Percentiles rank a stretch among this genome's conserved stretches.
These are phyloP conservation scores for Leccinum uliginosum DNA, from an alignment of 768 basidiomycete genomes.

Conservation along the genomic window DNA sequence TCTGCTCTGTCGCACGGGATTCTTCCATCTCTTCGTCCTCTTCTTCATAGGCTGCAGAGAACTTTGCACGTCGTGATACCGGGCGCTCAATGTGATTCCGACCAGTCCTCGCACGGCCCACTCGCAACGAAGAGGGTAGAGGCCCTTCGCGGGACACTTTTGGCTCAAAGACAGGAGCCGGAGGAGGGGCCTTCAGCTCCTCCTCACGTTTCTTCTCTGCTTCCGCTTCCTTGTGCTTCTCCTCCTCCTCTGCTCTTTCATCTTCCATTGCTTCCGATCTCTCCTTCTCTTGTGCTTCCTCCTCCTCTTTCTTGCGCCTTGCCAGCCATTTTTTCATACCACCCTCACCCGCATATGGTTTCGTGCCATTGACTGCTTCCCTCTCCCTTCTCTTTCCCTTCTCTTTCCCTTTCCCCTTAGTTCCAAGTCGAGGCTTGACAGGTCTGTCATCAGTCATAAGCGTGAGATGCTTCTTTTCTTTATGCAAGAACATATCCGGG, in stretches of 20 bases:
- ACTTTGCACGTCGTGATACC: slow-evolving; percentile 45
- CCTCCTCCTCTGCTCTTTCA: slow-evolving; percentile 29
- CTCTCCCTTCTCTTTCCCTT: slow-evolving; percentile 34
- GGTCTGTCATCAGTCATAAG: slow-evolving; percentile 61
- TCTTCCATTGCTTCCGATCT: slow-evolving; percentile 33
- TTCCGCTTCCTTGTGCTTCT: slow-evolving; percentile 17
- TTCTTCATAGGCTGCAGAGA: slow-evolving; percentile 61
- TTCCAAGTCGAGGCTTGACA: slow-evolving; percentile 45
- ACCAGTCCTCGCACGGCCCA: slow-evolving; percentile 54
- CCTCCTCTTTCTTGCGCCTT: slow-evolving; percentile 53
- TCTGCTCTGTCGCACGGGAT: slow-evolving; percentile 40
- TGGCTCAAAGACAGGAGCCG: slow-evolving; percentile 19
- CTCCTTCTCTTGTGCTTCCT: slow-evolving; percentile 39
- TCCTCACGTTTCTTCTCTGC: slow-evolving; percentile 16
- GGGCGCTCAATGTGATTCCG: slow-evolving; percentile 64
- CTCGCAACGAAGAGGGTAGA: slow-evolving; percentile 52
- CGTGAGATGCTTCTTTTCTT: slow-evolving; percentile 37
- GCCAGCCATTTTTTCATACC: slow-evolving; percentile 76
- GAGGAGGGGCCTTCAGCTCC: slow-evolving; percentile 14
- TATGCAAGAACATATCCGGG: slow-evolving; percentile 63
- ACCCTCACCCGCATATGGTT: slow-evolving; percentile 76
- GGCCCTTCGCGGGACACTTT: slow-evolving; percentile 17
- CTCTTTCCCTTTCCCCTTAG: slow-evolving; percentile 34
- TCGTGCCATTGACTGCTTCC: slow-evolving; percentile 47
- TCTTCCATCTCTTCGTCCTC: slow-evolving; percentile 42